Base-by-base conservation (phyloP, 208 protist genomes). In the Lotmaria passim region DNA sequence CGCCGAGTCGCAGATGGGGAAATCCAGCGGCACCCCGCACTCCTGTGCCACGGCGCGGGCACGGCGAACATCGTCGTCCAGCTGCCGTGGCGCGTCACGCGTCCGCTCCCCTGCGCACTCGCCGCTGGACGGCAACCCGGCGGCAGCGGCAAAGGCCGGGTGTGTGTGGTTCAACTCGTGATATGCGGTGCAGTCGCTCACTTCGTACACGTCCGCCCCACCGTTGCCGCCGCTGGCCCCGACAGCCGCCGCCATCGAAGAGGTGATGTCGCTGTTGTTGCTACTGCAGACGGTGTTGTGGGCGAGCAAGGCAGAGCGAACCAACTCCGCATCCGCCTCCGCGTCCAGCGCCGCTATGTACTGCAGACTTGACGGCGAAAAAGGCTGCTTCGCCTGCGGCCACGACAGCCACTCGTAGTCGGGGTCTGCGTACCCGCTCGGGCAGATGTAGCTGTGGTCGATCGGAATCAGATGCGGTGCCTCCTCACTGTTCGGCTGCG, bases 391-490 rank as follows among this genome's bases (percentile, higher is more conserved):
- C 15, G 87, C 60, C 62, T 95, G 90, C 34, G 85, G 83, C 87
- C 87, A 95, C 34, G 72, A 77, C 50, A 92, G 67, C 90, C 90
- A 95, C 81, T 95, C 90, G 66, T 84, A 93, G 65, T 93, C 85
- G 19, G 86, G 82, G 47, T 95, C 87, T 24, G 75, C 85, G 62
- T 91, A 89, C 75, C 82, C 74, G 38, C 78, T 73, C 6, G 90
- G 90, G 52, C 87, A 90, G 48, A 88, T 82, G 79, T 93, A 95
- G 72, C 85, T 91, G 82, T 95, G 90, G 70, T 95, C 90, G 52
- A 95, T 95, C 11, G 90, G 90, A 39, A 93, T 72, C 33, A 95
- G 65, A 23, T 79, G 83, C n/a, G 71, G 80, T 11, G 19, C 24
- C 39, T 3, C 21, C 1, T 50, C 48, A 21, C 38, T 52, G 23